Evolutionary conservation across 1,139 yeast species (phyloP).

Genomic region (Torulaspora pretoriensis): DNA sequence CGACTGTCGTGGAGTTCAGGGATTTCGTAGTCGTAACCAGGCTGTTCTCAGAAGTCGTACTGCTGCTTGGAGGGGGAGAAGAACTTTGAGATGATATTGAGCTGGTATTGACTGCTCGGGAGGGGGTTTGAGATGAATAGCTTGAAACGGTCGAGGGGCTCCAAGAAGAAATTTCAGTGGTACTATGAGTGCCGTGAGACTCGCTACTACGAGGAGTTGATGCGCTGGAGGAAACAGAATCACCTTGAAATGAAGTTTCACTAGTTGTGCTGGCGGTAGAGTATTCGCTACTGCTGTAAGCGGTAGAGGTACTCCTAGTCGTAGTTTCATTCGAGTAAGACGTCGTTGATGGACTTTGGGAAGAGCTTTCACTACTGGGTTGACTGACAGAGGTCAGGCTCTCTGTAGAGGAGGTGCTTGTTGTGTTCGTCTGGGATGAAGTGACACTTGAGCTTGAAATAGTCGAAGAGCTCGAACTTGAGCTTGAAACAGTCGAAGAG

Average conservation of each 20-base stretch:
- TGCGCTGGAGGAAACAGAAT: too few relatives aligned
- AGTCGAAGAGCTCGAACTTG: background rate
- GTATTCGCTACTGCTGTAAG: background rate
- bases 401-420: background rate
- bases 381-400: too few relatives aligned
- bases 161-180: background rate
- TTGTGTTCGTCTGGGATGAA: background rate
- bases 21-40: background rate
- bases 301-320: background rate
- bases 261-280: background rate
- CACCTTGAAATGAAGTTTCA: background rate
- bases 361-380: too few relatives aligned
- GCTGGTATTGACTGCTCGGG: background rate
- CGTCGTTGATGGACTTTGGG: background rate
- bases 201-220: too few relatives aligned
- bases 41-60: background rate
- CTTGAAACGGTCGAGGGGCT: background rate
- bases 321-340: background rate
- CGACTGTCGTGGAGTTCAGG: background rate
- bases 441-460: background rate
- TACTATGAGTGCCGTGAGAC: background rate
- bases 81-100: background rate
- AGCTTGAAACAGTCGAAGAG: background rate
- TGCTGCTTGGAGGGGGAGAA: background rate
- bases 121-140: background rate